Percentiles rank a stretch among this genome's conserved stretches.
Evolutionary conservation across 2,329 filamentous ascomycete genomes (phyloP).

Genomic region (Epichloe hybrida): DNA sequence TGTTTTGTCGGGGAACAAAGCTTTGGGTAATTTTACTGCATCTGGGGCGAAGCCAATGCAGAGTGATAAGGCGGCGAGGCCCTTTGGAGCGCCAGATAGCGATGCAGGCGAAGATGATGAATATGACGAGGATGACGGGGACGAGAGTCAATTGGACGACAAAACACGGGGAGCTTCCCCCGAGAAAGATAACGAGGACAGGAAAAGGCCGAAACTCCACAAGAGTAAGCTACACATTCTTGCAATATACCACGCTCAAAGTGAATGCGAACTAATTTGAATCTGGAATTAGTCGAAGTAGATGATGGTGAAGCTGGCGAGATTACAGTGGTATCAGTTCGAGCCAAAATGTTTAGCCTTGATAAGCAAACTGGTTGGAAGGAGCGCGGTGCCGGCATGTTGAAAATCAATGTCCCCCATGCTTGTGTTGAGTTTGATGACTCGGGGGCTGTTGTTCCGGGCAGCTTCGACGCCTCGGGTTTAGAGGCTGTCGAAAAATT

Average conservation of each 20-base stretch:
- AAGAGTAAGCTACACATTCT: conserved; percentile 43
- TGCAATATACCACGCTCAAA: not conserved
- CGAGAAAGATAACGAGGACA: conserved; percentile 46
- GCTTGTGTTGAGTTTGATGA: conserved; percentile 42
- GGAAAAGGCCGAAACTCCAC: conserved; percentile 53
- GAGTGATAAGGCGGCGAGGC: conserved; percentile 49
- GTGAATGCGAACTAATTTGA: not conserved
- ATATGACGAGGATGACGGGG: conserved; percentile 24
- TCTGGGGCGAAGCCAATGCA: conserved; percentile 35
- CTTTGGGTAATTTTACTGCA: conserved; percentile 57
- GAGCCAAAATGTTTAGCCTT: conserved; percentile 76
- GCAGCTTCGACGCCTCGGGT: conserved; percentile 41
- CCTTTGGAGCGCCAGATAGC: conserved; percentile 66
- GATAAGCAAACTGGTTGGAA: conserved; percentile 67
- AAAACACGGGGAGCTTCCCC: conserved; percentile 33
- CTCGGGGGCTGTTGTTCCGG: conserved; percentile 32
- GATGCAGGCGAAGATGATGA: conserved; percentile 37
- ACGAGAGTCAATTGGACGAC: conserved; percentile 30
- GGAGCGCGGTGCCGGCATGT: conserved; percentile 70
- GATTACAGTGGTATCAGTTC: conserved; percentile 56
- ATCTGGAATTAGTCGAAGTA: conserved; percentile 39
- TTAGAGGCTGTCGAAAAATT: conserved; percentile 32
- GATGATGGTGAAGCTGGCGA: conserved; percentile 85
- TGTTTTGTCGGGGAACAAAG: conserved; percentile 26
- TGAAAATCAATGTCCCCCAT: conserved; percentile 69